Evolutionary conservation across 2,329 filamentous ascomycete genomes (phyloP).

Genomic region (Coniochaeta ligniaria): DNA sequence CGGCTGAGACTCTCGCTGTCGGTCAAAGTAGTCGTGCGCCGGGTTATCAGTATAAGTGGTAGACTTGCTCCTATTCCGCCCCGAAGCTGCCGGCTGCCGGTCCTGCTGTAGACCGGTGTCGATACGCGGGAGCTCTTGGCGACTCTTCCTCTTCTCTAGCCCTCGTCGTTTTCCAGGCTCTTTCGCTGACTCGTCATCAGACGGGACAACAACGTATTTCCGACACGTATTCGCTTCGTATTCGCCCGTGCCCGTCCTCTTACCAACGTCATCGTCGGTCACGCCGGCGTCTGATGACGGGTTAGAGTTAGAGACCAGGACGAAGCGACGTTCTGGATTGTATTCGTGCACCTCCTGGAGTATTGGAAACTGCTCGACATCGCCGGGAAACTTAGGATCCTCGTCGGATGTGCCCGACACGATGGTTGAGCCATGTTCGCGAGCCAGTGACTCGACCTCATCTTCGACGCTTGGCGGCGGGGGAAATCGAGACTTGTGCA

Average conservation of each 20-base stretch:
- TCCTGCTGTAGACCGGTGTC: constrained; percentile 28
- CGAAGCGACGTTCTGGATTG: constrained; percentile 59
- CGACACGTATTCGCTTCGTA: constrained; percentile 36
- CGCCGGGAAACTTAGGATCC: constrained; percentile 53
- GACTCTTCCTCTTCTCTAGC: constrained; percentile 24
- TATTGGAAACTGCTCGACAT: constrained; percentile 61
- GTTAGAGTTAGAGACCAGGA: constrained; percentile 38
- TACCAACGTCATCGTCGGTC: constrained; percentile 9
- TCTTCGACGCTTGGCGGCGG: constrained; percentile 65
- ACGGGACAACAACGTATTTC: constrained; percentile 25
- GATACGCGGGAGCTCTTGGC: constrained; percentile 35
- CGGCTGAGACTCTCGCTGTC: constrained; percentile 16
- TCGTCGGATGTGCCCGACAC: constrained; percentile 33
- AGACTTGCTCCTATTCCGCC: constrained; percentile 24
- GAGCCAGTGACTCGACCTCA: constrained; percentile 53
- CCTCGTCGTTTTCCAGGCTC: constrained; percentile 11
- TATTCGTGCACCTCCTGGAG: constrained; percentile 54
- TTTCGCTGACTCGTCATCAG: constrained; percentile 17
- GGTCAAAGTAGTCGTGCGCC: constrained; percentile 23
- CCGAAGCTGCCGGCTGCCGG: constrained; percentile 18
- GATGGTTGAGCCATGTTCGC: constrained; percentile 43
- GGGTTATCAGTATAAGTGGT: constrained; percentile 18
- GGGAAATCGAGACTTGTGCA: constrained; percentile 30
- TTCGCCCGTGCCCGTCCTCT: constrained; percentile 10
- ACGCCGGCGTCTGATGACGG: constrained; percentile 21